Percentiles rank a stretch among this genome's conserved stretches.
phyloP scores from a whole-genome alignment of 257 asterid genomes.

The Solanum rostratum region DNA sequence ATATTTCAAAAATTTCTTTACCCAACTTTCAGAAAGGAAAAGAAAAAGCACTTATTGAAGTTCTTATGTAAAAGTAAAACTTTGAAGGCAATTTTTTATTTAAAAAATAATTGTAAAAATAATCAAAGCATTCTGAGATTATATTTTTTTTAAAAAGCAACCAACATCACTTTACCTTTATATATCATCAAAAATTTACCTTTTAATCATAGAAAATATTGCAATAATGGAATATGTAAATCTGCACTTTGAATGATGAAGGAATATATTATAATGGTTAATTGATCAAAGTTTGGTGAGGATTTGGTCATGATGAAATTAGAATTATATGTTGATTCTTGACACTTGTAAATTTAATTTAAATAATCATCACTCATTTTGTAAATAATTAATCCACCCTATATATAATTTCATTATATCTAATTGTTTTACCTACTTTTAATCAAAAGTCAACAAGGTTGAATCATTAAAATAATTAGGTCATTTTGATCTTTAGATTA shows the following conservation, averaged over 20 bases:
- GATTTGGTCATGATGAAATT: neutral
- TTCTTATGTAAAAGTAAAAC: too few species aligned
- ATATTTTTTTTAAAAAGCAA: neutral
- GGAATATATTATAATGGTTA: too few species aligned
- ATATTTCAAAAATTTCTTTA: too few species aligned
- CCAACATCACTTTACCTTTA: neutral
- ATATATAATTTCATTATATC: neutral
- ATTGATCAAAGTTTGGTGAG: neutral
- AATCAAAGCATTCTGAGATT: neutral
- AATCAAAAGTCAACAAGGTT: neutral
- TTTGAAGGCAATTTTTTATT: neutral
- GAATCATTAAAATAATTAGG: neutral
- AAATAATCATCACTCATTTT: neutral
- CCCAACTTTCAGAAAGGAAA: neutral
- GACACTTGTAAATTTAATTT: neutral
- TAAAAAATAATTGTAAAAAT: neutral
- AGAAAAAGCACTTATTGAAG: too few species aligned
- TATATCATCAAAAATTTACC: neutral
- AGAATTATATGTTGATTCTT: neutral
- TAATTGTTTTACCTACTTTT: neutral
- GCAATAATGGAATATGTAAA: neutral
- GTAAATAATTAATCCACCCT: neutral
- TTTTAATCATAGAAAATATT: neutral
- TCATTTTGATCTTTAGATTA: neutral
- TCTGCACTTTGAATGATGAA: neutral